Base-by-base conservation (phyloP, 2,329 filamentous ascomycete genomes). In the Hymenoscyphus scutula region DNA sequence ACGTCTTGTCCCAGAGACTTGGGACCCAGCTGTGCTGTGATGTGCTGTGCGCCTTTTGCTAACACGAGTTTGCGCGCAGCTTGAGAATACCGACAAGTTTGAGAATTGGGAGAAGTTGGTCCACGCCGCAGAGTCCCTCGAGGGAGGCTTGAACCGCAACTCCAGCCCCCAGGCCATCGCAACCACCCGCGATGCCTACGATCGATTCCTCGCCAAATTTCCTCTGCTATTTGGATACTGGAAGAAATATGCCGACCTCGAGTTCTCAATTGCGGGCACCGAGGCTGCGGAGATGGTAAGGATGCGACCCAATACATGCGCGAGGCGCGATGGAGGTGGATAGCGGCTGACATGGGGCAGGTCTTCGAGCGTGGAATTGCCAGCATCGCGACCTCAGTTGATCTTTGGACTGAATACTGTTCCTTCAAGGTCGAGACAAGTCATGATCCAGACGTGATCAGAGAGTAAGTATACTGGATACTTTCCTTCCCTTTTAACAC, bases 221-320 rank as follows among this genome's bases (percentile, higher is more conserved):
- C 95, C 95, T 2, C 84, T 98, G 11, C 86, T 98, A 45, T 99
- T 98, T 73, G 95, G 94, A 59, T 99, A 98, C 80, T 99, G 95
- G 95, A 98, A 98, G 81, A 98, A 97, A 76, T 99, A 98, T 82
- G 95, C 95, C 73, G 94, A 98, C 73, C 83, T 96, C 67, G 95
- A 99, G 74, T 99, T 99, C 79, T 92, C 92, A 58, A 97, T 99
- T 68, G 92, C 92, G 4, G 95, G 95, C 19, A 96, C 95, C 5
- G 95, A 99, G 80, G 94, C 94, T 53, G 95, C 95, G 60, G 95
- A 98, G 77, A 96, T 97, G 90, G 92, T 97, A 76, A 73, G 84
- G 59, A 38, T 59, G 48, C 32, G 53, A 48, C 61, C 59, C 55
- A 51, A 23, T 19, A 54, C 29, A 37, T 8, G 57, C 51, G 41